phyloP scores from a whole-genome alignment of 2,329 filamentous ascomycete genomes.

The Xylariaceae sp. region DNA sequence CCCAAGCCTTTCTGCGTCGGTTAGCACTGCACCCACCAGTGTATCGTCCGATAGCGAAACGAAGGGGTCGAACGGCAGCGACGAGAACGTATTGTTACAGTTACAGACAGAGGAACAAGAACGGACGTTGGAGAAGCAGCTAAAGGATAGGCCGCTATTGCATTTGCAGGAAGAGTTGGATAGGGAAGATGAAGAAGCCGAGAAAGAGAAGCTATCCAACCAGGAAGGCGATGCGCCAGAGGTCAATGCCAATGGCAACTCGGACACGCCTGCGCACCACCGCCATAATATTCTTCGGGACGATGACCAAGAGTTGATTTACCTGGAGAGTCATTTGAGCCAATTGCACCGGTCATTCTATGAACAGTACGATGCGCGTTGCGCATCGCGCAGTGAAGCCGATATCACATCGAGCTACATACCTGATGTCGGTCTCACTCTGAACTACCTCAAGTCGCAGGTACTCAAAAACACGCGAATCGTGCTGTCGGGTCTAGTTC shows the following conservation, averaged over 20 bases:
- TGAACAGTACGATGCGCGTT: constrained; percentile 66
- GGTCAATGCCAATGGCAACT: constrained; percentile 27
- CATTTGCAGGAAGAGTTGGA: constrained; percentile 90
- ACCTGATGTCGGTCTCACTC: constrained; percentile 80
- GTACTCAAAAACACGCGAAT: constrained; percentile 72
- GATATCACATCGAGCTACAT: constrained; percentile 49
- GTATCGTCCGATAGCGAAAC: constrained; percentile 21
- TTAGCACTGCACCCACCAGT: constrained; percentile 6
- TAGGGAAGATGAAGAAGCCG: constrained; percentile 67
- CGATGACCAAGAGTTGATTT: constrained; percentile 75
- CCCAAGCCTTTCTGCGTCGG: constrained; percentile 21
- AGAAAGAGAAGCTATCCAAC: constrained; percentile 41
- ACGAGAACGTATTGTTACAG: constrained; percentile 49
- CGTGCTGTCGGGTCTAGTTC: constrained; percentile 87
- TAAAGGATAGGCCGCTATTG: constrained; percentile 82
- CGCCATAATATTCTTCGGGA: constrained; percentile 78
- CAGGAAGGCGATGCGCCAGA: constrained; percentile 41
- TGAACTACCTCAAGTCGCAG: constrained; percentile 71
- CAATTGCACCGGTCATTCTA: constrained; percentile 77
- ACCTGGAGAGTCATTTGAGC: constrained; percentile 70
- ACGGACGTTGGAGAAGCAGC: constrained; percentile 78
- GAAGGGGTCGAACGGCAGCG: constrained; percentile 24
- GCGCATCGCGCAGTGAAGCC: constrained; percentile 42
- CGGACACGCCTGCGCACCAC: constrained; percentile 37
- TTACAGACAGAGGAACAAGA: constrained; percentile 81